phyloP scores from a whole-genome alignment of 495 filamentous ascomycete genomes.

The Neurospora sp. region DNA sequence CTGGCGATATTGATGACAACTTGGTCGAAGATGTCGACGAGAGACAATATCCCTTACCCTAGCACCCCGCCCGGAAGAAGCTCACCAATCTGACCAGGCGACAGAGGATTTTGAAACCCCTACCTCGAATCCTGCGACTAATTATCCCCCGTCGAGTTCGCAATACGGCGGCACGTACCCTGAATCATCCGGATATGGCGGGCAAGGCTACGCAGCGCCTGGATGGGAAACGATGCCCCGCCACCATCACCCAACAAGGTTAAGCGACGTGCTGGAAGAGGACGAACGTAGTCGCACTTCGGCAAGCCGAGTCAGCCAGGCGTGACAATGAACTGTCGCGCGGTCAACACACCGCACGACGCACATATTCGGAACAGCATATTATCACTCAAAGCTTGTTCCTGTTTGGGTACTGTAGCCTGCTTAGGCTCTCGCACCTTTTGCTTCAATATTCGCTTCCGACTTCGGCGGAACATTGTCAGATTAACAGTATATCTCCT shows the following conservation, averaged over 20 bases:
- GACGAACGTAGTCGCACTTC: constrained; percentile 61
- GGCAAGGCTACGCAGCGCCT: constrained; percentile 53
- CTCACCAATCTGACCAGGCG: constrained; percentile 30
- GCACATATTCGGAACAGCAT: background rate
- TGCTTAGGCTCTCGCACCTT: background rate
- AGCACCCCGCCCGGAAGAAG: constrained; percentile 20
- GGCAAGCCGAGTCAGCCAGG: constrained; percentile 38
- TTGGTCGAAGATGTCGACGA: constrained; percentile 38
- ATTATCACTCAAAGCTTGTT: background rate
- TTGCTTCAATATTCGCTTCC: background rate
- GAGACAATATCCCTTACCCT: constrained; percentile 33
- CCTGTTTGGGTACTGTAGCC: background rate
- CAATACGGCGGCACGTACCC: constrained; percentile 23
- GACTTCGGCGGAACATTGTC: background rate
- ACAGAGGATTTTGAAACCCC: constrained; percentile 42
- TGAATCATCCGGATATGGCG: constrained; percentile 35
- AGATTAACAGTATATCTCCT: background rate
- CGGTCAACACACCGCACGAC: background rate
- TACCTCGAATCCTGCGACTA: constrained; percentile 22
- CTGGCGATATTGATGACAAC: constrained; percentile 38
- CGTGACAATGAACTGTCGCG: constrained; percentile 14
- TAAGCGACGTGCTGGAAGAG: constrained; percentile 89
- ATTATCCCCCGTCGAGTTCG: constrained; percentile 26
- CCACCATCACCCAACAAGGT: constrained; percentile 86
- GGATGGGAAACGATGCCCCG: constrained; percentile 76